These are phyloP conservation scores for Hypoxylon fragiforme DNA, from an alignment of 495 filamentous ascomycete species.

Conservation along the genomic window DNA sequence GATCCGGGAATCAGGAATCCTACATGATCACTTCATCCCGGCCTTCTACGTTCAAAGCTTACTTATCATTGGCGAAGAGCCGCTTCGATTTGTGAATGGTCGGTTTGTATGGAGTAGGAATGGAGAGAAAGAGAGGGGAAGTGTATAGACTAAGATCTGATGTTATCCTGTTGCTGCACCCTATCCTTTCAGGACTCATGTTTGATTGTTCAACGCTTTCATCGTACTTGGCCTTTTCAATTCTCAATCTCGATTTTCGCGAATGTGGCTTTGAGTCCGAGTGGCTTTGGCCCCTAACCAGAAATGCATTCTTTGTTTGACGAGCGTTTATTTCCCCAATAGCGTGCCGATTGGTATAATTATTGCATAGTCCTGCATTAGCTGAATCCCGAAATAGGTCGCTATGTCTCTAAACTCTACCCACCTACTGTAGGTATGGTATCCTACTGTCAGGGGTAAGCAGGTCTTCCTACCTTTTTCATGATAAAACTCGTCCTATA, in stretches of 20 bases:
- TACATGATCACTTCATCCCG: no score
- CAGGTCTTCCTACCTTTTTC: neutral
- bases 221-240: neutral
- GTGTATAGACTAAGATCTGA: slow-evolving; percentile 8
- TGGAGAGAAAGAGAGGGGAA: neutral
- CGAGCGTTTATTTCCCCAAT: no score
- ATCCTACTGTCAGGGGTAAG: neutral
- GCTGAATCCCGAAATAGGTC: neutral
- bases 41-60: slow-evolving; percentile 6
- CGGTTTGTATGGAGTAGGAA: neutral
- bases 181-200: no score
- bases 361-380: slow-evolving; percentile 19
- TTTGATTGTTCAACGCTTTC: slow-evolving; percentile 5
- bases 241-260: slow-evolving; percentile 11
- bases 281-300: neutral
- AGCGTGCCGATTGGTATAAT: slow-evolving; percentile 4
- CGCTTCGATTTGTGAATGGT: neutral
- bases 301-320: neutral
- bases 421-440: neutral
- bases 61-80: slow-evolving; percentile 5
- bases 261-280: neutral
- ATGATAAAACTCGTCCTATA: no score
- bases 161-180: neutral
- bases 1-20: no score
- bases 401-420: no score